Evolutionary conservation across 2,329 filamentous ascomycete species (phyloP).

Genomic region (Chrysoporthe puriensis): DNA sequence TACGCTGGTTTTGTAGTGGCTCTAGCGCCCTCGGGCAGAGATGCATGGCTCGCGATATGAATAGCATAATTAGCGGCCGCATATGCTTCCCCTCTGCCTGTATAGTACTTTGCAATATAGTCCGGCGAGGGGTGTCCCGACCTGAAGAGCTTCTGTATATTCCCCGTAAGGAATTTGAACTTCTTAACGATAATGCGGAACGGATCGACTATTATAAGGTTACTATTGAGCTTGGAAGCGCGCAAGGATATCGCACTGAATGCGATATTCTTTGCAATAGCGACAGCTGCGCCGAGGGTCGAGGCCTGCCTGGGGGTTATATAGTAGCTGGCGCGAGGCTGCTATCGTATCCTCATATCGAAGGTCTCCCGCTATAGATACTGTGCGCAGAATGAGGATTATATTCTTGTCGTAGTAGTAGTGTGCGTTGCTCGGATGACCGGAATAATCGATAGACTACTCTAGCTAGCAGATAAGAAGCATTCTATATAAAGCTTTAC

Average conservation of each 20-base stretch:
- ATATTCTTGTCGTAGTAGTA: slow-evolving; percentile 36
- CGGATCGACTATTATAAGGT: slow-evolving; percentile 75
- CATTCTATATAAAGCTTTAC: too few species aligned
- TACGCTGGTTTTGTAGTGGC: slow-evolving; percentile 47
- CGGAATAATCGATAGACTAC: slow-evolving; percentile 32
- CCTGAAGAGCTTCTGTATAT: slow-evolving; percentile 89
- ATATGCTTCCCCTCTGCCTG: slow-evolving; percentile 96
- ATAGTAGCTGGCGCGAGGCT: slow-evolving; percentile 46
- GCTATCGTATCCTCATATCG: slow-evolving; percentile 39
- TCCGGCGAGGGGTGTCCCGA: slow-evolving; percentile 94
- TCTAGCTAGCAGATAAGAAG: too few species aligned
- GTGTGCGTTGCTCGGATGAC: slow-evolving; percentile 48
- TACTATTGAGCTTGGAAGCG: slow-evolving; percentile 61
- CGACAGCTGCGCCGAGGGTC: slow-evolving; percentile 76
- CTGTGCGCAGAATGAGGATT: slow-evolving; percentile 44
- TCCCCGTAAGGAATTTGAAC: slow-evolving; percentile 93
- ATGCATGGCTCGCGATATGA: slow-evolving; percentile 95
- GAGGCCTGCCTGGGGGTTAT: slow-evolving; percentile 55
- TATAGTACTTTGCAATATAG: slow-evolving; percentile 97
- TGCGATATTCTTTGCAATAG: slow-evolving; percentile 71
- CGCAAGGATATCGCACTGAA: slow-evolving; percentile 61
- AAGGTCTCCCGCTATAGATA: slow-evolving; percentile 41
- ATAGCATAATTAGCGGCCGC: slow-evolving; percentile 87
- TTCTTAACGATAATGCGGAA: slow-evolving; percentile 91
- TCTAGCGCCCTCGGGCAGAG: slow-evolving; percentile 65